These are phyloP conservation scores for Raphanus sativus DNA, from an alignment of 345 rosid genomes.

Conservation along the genomic window DNA sequence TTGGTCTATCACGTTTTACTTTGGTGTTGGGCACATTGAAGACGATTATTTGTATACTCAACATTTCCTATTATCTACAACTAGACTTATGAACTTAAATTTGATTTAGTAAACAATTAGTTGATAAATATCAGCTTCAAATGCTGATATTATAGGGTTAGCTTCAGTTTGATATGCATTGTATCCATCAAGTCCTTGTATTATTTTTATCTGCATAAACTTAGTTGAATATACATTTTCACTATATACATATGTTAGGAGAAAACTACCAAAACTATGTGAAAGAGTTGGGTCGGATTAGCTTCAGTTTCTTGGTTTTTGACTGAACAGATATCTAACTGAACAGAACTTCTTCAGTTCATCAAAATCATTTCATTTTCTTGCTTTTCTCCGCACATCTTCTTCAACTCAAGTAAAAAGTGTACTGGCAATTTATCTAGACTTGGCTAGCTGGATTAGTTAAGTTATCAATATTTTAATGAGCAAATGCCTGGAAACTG, in stretches of 20 bases:
- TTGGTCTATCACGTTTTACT: background rate
- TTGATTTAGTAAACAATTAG: background rate
- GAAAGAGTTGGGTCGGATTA: background rate
- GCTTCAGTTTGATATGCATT: background rate
- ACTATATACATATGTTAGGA: background rate
- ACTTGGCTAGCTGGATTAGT: conserved; percentile 21
- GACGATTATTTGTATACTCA: background rate
- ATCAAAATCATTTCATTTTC: background rate
- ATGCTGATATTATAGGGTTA: too few species aligned
- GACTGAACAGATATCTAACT: background rate
- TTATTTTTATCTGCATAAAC: background rate
- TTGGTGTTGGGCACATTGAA: background rate
- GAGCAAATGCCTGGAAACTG: conserved; percentile 30
- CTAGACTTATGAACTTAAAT: background rate
- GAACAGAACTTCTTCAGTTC: background rate
- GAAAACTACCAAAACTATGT: background rate
- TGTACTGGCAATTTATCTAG: conserved; percentile 13
- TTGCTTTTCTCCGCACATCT: background rate
- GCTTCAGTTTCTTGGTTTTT: background rate
- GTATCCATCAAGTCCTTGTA: background rate
- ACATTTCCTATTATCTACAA: background rate
- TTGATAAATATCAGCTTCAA: conserved; percentile 1
- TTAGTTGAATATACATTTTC: background rate
- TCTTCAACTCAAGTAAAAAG: background rate
- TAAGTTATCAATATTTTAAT: conserved; percentile 31